Evolutionary conservation across 345 rosid genomes (phyloP).

Genomic region (Rhodomyrtus tomentosa): DNA sequence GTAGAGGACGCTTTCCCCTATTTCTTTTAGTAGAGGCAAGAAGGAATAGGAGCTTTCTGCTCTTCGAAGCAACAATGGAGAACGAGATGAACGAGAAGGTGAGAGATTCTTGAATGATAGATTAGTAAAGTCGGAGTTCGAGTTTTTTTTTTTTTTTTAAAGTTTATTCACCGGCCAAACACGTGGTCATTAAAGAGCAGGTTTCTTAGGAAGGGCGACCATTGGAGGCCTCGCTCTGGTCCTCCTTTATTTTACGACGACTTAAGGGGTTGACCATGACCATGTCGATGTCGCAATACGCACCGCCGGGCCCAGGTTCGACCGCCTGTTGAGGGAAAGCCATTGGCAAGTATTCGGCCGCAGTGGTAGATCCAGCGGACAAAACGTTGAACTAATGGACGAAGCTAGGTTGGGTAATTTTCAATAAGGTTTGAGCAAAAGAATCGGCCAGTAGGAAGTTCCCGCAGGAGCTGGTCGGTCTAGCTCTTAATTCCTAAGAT

Average conservation of each 20-base stretch:
- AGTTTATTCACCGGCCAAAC: no score
- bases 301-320: neutral
- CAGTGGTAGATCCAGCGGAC: neutral
- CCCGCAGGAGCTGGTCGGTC: no score
- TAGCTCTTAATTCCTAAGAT: no score
- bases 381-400: neutral
- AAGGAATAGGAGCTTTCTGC: neutral
- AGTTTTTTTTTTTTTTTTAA: no score
- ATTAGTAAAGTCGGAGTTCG: no score
- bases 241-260: neutral
- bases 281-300: neutral
- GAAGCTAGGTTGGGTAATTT: neutral
- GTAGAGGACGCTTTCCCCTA: neutral
- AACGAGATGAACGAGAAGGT: neutral
- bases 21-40: neutral
- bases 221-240: neutral
- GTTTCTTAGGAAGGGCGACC: neutral
- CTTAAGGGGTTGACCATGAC: neutral
- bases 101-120: neutral
- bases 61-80: neutral
- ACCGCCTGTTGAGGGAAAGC: neutral
- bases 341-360: neutral
- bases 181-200: no score
- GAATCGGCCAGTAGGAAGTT: no score
- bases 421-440: no score